Percentiles rank a stretch among this genome's conserved stretches.
Evolutionary conservation across 495 filamentous ascomycete species (phyloP).

Genomic region (Xylaria sp.): DNA sequence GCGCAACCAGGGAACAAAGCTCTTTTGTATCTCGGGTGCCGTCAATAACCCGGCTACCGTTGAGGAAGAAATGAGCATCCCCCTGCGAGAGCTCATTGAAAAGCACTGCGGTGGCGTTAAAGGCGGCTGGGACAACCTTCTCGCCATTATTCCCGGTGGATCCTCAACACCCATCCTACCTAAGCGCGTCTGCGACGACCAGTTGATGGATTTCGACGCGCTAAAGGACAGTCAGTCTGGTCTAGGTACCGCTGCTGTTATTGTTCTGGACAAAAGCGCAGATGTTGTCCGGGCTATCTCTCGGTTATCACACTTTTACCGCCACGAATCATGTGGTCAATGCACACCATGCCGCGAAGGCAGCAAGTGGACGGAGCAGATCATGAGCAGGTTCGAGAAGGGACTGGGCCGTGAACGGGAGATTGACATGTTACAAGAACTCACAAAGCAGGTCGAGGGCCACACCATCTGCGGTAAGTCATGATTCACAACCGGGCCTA

Average conservation of each 20-base stretch:
- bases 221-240: slow-evolving; percentile 97
- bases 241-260: slow-evolving; percentile 96
- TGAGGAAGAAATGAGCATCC: slow-evolving; percentile 98
- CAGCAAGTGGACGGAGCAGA: slow-evolving; percentile 97
- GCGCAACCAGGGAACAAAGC: slow-evolving; percentile 94
- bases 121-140: slow-evolving; percentile 97
- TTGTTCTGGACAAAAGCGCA: slow-evolving; percentile 98
- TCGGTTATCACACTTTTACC: slow-evolving; percentile 93
- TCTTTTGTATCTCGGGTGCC: slow-evolving; percentile 98
- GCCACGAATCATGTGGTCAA: slow-evolving; percentile 97
- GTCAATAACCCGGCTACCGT: slow-evolving; percentile 99
- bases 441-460: slow-evolving; percentile 98
- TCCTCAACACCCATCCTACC: slow-evolving; percentile 96
- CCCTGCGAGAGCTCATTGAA: slow-evolving; percentile 92
- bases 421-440: slow-evolving; percentile 99
- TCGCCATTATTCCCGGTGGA: slow-evolving; percentile 93
- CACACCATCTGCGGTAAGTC: slow-evolving; percentile 92
- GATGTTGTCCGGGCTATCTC: slow-evolving; percentile 95
- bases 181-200: slow-evolving; percentile 84
- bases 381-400: slow-evolving; percentile 94
- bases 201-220: slow-evolving; percentile 98
- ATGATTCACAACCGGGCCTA: not conserved
- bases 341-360: slow-evolving; percentile 98
- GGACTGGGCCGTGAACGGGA: slow-evolving; percentile 86
- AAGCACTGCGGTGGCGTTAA: slow-evolving; percentile 96